These are phyloP conservation scores for Allantophomopsis lycopodina DNA, from an alignment of 2,329 filamentous ascomycete species.

Conservation along the genomic window DNA sequence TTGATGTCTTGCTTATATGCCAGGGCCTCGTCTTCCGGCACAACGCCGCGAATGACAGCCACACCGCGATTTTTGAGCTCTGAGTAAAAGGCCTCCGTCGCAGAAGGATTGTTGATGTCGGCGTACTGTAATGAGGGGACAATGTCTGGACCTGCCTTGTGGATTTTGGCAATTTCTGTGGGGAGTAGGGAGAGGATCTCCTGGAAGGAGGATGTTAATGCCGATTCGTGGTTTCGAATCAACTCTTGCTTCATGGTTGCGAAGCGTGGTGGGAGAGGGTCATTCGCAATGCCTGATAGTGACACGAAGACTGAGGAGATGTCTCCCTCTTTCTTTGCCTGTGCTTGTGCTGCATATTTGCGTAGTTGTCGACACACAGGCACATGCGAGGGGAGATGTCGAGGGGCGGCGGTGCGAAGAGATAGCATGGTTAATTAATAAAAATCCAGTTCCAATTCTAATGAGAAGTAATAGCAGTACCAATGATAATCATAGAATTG, in stretches of 20 bases:
- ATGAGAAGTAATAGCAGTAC: no score
- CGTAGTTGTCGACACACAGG: neutral
- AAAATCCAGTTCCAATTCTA: no score
- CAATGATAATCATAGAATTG: no score
- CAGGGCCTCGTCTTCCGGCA: conserved; percentile 48
- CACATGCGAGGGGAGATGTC: no score
- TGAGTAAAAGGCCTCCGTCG: conserved; percentile 4
- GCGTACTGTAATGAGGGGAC: conserved; percentile 38
- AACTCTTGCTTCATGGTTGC: conserved; percentile 40
- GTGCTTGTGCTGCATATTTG: neutral
- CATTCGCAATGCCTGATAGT: conserved; percentile 30
- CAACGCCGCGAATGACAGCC: conserved; percentile 48
- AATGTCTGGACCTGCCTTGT: conserved; percentile 27
- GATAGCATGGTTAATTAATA: no score
- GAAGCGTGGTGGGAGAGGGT: conserved; percentile 39
- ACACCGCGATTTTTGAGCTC: conserved; percentile 11
- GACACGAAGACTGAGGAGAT: conserved; percentile 50
- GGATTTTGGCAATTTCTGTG: conserved; percentile 32
- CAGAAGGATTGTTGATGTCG: conserved; percentile 18
- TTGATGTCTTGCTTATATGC: conserved; percentile 50
- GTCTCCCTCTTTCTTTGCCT: conserved; percentile 33
- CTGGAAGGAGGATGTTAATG: conserved; percentile 32
- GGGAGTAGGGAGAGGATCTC: conserved; percentile 29
- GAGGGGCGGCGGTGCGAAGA: no score
- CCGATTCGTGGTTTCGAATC: conserved; percentile 31